Percentiles rank a stretch among this genome's conserved stretches.
Conservation (phyloP, 768 basidiomycete genomes). For the Cystobasidium tubakii region DNA sequence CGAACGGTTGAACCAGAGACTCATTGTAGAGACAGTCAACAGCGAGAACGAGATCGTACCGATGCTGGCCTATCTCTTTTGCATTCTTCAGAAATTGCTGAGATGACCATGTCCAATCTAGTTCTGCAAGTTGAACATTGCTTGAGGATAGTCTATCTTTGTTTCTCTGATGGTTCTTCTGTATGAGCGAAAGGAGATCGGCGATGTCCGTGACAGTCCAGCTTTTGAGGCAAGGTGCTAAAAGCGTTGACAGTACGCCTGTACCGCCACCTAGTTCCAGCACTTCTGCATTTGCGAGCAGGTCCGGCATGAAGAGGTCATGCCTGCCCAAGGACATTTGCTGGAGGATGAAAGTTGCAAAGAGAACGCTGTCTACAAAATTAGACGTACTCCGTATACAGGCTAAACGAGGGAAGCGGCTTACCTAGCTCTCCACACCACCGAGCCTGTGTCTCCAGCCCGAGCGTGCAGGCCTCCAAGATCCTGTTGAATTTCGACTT, state of each 20-base stretch:
- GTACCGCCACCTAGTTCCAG: conserved; percentile 17
- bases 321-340: not conserved
- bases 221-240: conserved; percentile 11
- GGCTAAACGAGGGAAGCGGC: not conserved
- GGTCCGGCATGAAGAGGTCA: not conserved
- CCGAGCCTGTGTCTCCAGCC: conserved; percentile 22
- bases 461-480: not conserved
- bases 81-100: not conserved
- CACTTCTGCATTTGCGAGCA: not conserved
- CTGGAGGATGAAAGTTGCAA: not conserved
- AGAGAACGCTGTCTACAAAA: not conserved
- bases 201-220: conserved; percentile 8
- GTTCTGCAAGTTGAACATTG: not conserved
- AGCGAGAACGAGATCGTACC: conserved; percentile 14
- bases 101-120: conserved; percentile 26
- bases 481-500: conserved; percentile 18
- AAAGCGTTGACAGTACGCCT: conserved; percentile 1
- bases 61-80: not conserved
- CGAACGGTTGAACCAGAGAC: conserved; percentile 20
- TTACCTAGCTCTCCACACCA: conserved; percentile 25
- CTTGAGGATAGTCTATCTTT: not conserved
- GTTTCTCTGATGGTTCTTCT: conserved; percentile 13
- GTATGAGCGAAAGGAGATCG: not conserved
- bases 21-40: conserved; percentile 32
- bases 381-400: not conserved